phyloP scores from a whole-genome alignment of 345 rosid species.

The Passiflora organensis region DNA sequence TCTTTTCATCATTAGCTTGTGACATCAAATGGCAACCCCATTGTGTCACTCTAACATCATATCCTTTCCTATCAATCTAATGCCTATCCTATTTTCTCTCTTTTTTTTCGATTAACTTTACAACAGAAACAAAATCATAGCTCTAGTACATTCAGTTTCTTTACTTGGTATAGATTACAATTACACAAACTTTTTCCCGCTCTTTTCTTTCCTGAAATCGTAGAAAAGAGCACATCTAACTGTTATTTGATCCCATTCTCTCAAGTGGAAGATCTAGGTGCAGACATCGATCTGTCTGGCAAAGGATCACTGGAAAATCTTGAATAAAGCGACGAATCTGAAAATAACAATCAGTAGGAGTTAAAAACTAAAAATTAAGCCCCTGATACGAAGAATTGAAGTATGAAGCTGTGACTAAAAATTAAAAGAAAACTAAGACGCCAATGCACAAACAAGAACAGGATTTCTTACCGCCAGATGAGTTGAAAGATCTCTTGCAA shows the following conservation, averaged over 20 bases:
- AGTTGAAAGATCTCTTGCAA: slow-evolving; percentile 30
- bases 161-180: not conserved
- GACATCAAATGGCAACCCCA: not conserved
- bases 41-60: not conserved
- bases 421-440: no score
- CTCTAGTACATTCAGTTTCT: not conserved
- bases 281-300: slow-evolving; percentile 1
- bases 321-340: slow-evolving; percentile 19
- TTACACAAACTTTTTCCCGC: slow-evolving; percentile 10
- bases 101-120: not conserved
- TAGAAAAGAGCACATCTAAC: not conserved
- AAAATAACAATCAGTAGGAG: not conserved
- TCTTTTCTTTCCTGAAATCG: not conserved
- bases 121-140: not conserved
- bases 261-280: slow-evolving; percentile 15
- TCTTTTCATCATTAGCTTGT: slow-evolving; percentile 8
- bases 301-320: slow-evolving; percentile 15
- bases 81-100: not conserved
- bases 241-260: not conserved
- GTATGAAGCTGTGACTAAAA: no score
- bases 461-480: slow-evolving; percentile 24
- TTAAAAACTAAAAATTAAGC: not conserved
- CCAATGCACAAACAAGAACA: no score
- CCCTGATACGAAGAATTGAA: no score
- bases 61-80: not conserved